Conservation (phyloP, 2,329 filamentous ascomycete genomes). For the Hypomyces perniciosus region DNA sequence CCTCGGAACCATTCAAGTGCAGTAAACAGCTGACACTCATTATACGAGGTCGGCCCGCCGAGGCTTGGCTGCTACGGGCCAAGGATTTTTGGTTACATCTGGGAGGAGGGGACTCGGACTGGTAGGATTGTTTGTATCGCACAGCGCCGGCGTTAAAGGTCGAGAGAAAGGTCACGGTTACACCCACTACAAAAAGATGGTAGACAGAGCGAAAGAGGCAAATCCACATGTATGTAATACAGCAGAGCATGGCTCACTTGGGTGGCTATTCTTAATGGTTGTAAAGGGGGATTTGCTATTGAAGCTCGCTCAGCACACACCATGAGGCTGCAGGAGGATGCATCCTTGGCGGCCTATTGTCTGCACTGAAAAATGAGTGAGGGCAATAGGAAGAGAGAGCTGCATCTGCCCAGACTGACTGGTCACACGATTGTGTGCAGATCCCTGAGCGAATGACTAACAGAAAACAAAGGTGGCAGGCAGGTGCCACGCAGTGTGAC, state of each 20-base stretch:
- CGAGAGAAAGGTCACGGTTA: neutral
- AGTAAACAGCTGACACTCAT: neutral
- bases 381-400: neutral
- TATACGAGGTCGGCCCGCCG: neutral
- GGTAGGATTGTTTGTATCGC: slow-evolving; percentile 16
- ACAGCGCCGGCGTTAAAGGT: slow-evolving; percentile 30
- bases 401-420: neutral
- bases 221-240: slow-evolving; percentile 3
- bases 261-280: neutral
- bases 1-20: slow-evolving; percentile 32
- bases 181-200: neutral
- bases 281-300: too few species aligned
- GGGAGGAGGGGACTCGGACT: slow-evolving; percentile 10
- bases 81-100: neutral
- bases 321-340: neutral
- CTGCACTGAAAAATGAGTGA: neutral
- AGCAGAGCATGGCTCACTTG: neutral
- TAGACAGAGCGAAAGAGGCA: slow-evolving; percentile 12
- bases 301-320: too few species aligned
- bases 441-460: slow-evolving; percentile 11
- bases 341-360: neutral
- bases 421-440: neutral
- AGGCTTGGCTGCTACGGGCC: neutral
- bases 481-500: neutral
- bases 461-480: neutral